Evolutionary conservation across 1,139 yeast species (phyloP).

Genomic region (Pichia sp.): DNA sequence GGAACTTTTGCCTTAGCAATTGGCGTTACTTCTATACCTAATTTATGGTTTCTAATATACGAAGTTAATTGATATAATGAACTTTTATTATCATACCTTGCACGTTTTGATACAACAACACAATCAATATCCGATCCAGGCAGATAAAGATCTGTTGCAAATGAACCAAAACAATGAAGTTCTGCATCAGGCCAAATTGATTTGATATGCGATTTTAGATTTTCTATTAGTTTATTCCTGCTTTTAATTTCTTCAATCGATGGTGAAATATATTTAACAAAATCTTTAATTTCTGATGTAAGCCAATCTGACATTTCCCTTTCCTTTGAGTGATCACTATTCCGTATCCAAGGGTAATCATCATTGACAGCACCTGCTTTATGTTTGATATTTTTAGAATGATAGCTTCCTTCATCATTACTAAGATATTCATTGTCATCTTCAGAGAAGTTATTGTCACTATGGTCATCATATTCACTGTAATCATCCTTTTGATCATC

Average conservation of each 20-base stretch:
- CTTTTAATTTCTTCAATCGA: slow-evolving; percentile 64
- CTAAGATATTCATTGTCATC: slow-evolving; percentile 29
- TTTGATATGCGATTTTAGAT: slow-evolving; percentile 51
- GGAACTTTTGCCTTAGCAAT: slow-evolving; percentile 94
- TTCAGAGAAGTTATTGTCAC: slow-evolving; percentile 8
- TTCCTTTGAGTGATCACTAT: slow-evolving; percentile 68
- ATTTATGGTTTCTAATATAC: slow-evolving; percentile 50
- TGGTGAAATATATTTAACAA: slow-evolving; percentile 83
- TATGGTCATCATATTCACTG: slow-evolving; percentile 26
- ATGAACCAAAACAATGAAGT: slow-evolving; percentile 88
- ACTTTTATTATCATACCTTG: slow-evolving; percentile 62
- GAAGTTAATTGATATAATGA: slow-evolving; percentile 72
- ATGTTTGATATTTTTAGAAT: slow-evolving; percentile 22
- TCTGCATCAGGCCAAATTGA: slow-evolving; percentile 76
- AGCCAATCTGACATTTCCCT: slow-evolving; percentile 82
- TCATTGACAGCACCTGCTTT: slow-evolving; percentile 30
- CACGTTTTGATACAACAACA: slow-evolving; percentile 67
- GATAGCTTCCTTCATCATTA: slow-evolving; percentile 29
- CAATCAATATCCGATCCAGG: slow-evolving; percentile 98
- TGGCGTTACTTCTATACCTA: slow-evolving; percentile 76
- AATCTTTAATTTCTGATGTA: slow-evolving; percentile 80
- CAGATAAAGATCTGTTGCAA: slow-evolving; percentile 86
- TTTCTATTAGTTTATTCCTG: slow-evolving; percentile 62
- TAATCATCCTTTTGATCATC: slow-evolving; percentile 28
- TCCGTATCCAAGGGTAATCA: slow-evolving; percentile 74